Conservation (phyloP, 2,329 filamentous ascomycete genomes). For the Fusarium sp. region DNA sequence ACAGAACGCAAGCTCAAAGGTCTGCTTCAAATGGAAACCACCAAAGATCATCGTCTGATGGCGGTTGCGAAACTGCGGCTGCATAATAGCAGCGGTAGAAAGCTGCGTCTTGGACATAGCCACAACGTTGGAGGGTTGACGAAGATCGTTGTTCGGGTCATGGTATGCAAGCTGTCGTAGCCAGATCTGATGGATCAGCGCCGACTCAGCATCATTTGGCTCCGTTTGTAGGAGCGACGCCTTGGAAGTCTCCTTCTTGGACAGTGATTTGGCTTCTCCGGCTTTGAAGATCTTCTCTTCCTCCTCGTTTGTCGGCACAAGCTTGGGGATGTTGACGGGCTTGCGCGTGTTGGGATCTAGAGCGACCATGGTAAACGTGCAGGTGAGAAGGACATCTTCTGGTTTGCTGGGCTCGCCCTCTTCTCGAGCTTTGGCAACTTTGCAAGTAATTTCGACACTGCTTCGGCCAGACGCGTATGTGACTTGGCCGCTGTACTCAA, state of each 20-base stretch:
- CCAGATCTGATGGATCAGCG: constrained; percentile 48
- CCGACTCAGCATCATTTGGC: constrained; percentile 45
- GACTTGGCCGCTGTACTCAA: constrained; percentile 72
- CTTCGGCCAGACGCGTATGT: constrained; percentile 78
- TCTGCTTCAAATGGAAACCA: constrained; percentile 48
- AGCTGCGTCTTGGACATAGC: constrained; percentile 46
- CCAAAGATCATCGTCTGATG: constrained; percentile 49
- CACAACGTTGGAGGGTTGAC: constrained; percentile 43
- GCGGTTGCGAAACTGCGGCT: constrained; percentile 46
- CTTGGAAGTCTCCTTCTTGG: constrained; percentile 42
- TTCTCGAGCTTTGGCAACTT: constrained; percentile 74
- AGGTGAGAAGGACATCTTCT: constrained; percentile 58
- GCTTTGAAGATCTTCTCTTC: constrained; percentile 45
- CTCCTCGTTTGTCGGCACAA: constrained; percentile 42
- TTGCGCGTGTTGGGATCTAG: constrained; percentile 45
- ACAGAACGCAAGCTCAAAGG: constrained; percentile 48
- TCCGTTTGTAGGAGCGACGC: constrained; percentile 44
- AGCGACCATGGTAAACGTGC: constrained; percentile 50
- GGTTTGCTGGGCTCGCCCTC: constrained; percentile 64
- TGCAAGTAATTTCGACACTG: constrained; percentile 79
- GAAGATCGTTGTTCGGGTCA: constrained; percentile 43
- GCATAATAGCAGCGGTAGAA: constrained; percentile 47
- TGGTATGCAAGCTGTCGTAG: constrained; percentile 46
- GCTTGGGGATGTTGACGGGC: constrained; percentile 42
- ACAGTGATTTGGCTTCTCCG: constrained; percentile 43